Percentiles rank a stretch among this genome's conserved stretches.
Conservation (phyloP, 345 rosid genomes). For the Eucalyptus tenuipes region DNA sequence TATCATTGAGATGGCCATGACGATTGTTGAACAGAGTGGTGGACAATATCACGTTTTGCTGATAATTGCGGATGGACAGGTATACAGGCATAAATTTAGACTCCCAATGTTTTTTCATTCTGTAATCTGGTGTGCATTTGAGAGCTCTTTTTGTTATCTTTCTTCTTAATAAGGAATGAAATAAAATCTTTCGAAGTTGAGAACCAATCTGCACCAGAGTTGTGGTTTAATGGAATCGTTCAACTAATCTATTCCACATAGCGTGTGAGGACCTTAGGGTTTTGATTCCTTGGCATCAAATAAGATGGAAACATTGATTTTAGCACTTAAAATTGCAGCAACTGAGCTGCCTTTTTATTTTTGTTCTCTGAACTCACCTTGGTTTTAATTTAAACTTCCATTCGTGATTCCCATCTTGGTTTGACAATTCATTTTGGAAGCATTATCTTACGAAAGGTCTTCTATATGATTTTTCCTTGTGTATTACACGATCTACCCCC, state of each 20-base stretch:
- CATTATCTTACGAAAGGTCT: not conserved
- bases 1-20: constrained; percentile 46
- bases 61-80: constrained; percentile 72
- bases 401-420: not conserved
- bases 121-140: not conserved
- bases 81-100: not conserved
- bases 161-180: not conserved
- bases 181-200: not conserved
- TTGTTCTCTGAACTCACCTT: not conserved
- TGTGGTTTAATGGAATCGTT: not conserved
- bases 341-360: not conserved
- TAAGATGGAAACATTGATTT: not conserved
- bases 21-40: constrained; percentile 51
- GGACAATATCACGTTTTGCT: constrained; percentile 65
- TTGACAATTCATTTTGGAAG: not conserved
- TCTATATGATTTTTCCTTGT: not conserved
- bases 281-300: not conserved
- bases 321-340: not conserved
- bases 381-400: not conserved
- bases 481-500: not conserved
- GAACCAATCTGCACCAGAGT: not conserved
- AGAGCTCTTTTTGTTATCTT: not conserved
- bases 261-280: not conserved
- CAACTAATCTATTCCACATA: not conserved
- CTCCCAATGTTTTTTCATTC: not conserved